Evolutionary conservation across 768 basidiomycete genomes (phyloP), one percentile per base, ranked within the genome.

Genomic region (Auriculariales sp.): DNA sequence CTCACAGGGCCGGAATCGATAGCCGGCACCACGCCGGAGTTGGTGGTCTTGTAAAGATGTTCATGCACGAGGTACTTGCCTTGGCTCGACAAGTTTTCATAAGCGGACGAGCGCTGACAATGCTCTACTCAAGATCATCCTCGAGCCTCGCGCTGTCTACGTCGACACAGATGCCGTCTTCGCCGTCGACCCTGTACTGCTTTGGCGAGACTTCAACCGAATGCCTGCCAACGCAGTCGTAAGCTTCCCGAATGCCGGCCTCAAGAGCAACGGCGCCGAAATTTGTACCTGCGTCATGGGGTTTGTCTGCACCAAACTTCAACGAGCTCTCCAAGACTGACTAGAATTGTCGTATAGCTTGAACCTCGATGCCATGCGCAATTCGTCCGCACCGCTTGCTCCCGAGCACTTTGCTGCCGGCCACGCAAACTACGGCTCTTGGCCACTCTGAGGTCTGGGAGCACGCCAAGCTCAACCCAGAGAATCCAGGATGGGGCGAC

Each of bases 131-230:
- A n/a, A n/a, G n/a, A n/a, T n/a, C 31, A 32, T 32, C 31, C 50
- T 52, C 30, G 51, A 49, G 3, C 47, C 51, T 12, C 42, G 47
- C 19, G 54, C 49, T 24, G 51, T 56, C 28, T 56, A 52, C 29
- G 35, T 55, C 44, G 55, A 56, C 47, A 56, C 52, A 14, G 55
- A 56, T 32, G 55, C 55, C 44, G 32, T 56, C 10, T 56, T 56
- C 27, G 29, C 51, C 27, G 54, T 55, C 36, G 55, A 56, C 42
- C 55, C 55, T n/a, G 36, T 39, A n/a, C 34, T 53, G 6, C 51
- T 56, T 22, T 56, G 55, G 55, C 42, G 39, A 19, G 50, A 54
- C 25, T 52, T 55, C 35, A 36, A 45, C 7, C 14, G 33, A 7
- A 24, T 6, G 17, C 6, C 39, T 3, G 7, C 17, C 36, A 49